A percentile compares a stretch with the other conserved stretches of the same genome.
Evolutionary conservation across 805 yeast genomes (phyloP).

Genomic region (Yamadazyma scolyti): DNA sequence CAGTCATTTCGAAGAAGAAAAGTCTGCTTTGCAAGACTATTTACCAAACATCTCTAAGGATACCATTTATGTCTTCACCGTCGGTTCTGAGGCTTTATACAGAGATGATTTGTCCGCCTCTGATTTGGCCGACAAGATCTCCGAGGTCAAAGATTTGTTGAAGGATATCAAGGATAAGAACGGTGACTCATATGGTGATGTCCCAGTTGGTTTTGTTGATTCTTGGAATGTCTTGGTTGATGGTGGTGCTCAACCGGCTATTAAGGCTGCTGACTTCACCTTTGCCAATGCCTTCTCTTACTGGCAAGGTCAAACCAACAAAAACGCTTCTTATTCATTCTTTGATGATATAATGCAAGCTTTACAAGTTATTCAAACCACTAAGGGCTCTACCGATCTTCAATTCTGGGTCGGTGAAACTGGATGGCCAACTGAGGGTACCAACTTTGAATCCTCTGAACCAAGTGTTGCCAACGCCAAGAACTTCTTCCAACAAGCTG

Average conservation of each 20-base stretch:
- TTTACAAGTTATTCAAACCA: conserved; percentile 77
- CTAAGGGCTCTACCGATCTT: conserved; percentile 83
- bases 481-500: conserved; percentile 79
- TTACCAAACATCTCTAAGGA: conserved; percentile 69
- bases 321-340: conserved; percentile 85
- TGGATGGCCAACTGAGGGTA: conserved; percentile 94
- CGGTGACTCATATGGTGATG: conserved; percentile 69
- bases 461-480: conserved; percentile 76
- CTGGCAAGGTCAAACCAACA: conserved; percentile 95
- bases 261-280: conserved; percentile 77
- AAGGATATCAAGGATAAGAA: conserved; percentile 66
- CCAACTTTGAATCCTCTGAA: conserved; percentile 57
- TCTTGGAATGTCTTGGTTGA: conserved; percentile 93
- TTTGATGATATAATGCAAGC: conserved; percentile 98
- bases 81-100: conserved; percentile 95
- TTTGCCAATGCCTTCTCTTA: conserved; percentile 96
- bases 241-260: conserved; percentile 65
- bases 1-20: conserved; percentile 70
- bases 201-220: conserved; percentile 90
- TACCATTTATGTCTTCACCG: conserved; percentile 73
- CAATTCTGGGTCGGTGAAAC: conserved; percentile 96
- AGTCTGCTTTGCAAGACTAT: conserved; percentile 62
- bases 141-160: conserved; percentile 57
- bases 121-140: conserved; percentile 66
- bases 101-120: conserved; percentile 80